Conservation (phyloP, 106 monocot species). For the Dendrobium officinale region DNA sequence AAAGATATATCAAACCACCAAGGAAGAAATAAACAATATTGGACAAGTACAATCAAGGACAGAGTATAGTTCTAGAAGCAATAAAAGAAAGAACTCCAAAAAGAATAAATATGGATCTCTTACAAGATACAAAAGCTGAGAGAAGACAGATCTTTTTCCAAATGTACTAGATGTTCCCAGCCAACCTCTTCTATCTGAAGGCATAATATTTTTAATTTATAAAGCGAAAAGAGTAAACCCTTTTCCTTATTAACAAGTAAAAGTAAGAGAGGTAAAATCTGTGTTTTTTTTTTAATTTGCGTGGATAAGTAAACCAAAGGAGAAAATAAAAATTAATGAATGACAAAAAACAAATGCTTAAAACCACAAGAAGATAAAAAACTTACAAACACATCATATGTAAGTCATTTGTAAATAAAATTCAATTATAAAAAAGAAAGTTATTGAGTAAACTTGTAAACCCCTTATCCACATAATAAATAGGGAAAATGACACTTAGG, state of each 20-base stretch:
- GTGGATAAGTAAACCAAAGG: too few species aligned
- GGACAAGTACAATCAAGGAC: background rate
- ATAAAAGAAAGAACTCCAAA: background rate
- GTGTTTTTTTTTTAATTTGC: too few species aligned
- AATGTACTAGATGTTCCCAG: background rate
- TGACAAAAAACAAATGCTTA: background rate
- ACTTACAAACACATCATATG: background rate
- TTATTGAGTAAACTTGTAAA: background rate
- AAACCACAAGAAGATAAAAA: background rate
- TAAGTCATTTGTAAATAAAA: background rate
- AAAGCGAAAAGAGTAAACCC: background rate
- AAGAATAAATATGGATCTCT: background rate
- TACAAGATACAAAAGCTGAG: constrained; percentile 1
- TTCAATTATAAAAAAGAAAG: background rate
- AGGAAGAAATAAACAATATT: background rate
- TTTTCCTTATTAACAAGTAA: background rate
- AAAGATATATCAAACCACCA: background rate
- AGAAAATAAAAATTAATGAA: too few species aligned
- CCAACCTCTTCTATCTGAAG: constrained; percentile 8
- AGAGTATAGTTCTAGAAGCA: background rate
- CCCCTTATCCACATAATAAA: too few species aligned
- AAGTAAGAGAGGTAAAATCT: background rate
- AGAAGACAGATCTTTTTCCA: constrained; percentile 5
- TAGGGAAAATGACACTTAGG: too few species aligned
- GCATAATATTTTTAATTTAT: background rate